phyloP scores from a whole-genome alignment of 768 basidiomycete genomes.

The Rhizopogon vinicolor region DNA sequence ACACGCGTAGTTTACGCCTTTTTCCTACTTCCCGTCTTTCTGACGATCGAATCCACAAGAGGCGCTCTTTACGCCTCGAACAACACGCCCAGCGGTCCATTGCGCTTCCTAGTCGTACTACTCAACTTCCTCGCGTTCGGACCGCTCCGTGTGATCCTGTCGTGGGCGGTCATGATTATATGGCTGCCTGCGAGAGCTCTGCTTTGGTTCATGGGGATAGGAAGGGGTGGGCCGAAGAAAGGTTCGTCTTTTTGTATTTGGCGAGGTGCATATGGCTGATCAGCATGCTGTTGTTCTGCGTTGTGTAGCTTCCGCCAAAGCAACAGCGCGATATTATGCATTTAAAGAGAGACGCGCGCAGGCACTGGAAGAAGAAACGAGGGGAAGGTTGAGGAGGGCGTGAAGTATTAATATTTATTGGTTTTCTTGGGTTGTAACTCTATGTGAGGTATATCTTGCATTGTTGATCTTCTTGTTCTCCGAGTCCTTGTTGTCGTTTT shows the following conservation, averaged over 20 bases:
- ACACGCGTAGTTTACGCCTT: slow-evolving; percentile 3
- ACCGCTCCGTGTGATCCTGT: slow-evolving; percentile 2
- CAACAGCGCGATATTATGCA: slow-evolving; percentile 5
- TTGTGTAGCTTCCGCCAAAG: neutral
- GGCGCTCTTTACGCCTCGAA: slow-evolving; percentile 1
- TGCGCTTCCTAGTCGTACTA: slow-evolving; percentile 4
- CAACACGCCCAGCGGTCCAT: slow-evolving; percentile 1
- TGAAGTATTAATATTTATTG: neutral
- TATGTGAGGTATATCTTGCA: neutral
- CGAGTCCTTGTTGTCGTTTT: neutral
- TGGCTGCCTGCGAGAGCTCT: slow-evolving; percentile 9
- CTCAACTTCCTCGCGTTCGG: neutral
- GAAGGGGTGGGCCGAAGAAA: slow-evolving; percentile 8
- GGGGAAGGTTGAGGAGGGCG: neutral
- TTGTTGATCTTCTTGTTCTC: neutral
- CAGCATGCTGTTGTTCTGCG: neutral
- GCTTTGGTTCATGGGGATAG: slow-evolving; percentile 14
- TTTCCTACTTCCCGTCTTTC: slow-evolving; percentile 9
- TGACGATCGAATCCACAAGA: slow-evolving; percentile 7
- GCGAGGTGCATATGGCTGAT: neutral
- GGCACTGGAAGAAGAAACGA: neutral
- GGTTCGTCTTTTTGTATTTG: neutral
- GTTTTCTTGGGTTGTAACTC: neutral
- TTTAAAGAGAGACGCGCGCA: neutral
- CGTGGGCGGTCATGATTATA: neutral